Base-by-base conservation (phyloP, 129 eudicot genomes). In the Oenanthe sinensis region DNA sequence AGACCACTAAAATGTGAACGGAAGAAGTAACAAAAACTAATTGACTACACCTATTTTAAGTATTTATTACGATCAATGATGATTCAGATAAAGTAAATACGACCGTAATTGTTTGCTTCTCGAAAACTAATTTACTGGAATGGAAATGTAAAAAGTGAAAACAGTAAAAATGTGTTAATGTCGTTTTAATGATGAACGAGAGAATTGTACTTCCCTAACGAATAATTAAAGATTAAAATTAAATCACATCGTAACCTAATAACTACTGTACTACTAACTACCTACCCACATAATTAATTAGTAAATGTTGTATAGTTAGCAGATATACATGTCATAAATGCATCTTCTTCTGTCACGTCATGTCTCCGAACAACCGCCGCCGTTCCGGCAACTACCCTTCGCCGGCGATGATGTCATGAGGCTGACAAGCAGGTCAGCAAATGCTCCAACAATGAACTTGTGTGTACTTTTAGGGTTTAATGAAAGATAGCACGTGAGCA, bases 391-490 rank as follows among this genome's bases (percentile, higher is more conserved):
- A 74, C 60, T 1, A 16, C 6, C n/a, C 58, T 45, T 43, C 77
- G 26, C 60, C 85, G 89, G 84, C 81, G 54, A 65, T 74, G 85
- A 55, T 10, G 85, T 69, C 90, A 89, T 88, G 28, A 90, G 89
- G 75, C 78, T 74, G 47, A 92, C 94, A 10, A 95, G 87, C 28
- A 95, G 90, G 78, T 95, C 97, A 28, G 96, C 87, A 71, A 95
- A 95, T 22, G 99, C 99, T 11, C 96, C 90, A 55, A 90, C 90
- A 17, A 95, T 95, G 75, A 85, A 92, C 84, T 95, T 95, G 75
- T 92, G 99, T 26, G 96, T 89, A 79, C 89, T 88, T 71, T 92
- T 89, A 8, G 99, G 99, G 77, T 92, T 95, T 60, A 95, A 76
- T 1, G 91, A 78, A 33, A 95, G 89, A 60, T 95, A 95, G 84